Percentiles rank a stretch among this genome's conserved stretches.
Conservation (phyloP, 306 rosid genomes). For the Medicago lupulina region DNA sequence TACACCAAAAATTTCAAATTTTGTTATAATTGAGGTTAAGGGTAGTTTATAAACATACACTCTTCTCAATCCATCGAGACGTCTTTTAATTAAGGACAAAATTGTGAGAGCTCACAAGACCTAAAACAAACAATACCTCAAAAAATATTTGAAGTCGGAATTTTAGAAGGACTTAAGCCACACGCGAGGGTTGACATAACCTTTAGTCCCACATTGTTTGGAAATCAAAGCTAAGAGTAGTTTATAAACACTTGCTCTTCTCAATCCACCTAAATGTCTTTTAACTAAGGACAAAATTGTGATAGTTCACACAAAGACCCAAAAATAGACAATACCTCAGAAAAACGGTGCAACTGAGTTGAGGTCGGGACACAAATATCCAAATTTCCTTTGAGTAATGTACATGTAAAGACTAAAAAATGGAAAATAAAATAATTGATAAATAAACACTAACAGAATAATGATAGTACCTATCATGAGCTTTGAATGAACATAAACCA, state of each 20-base stretch:
- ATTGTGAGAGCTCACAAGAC: no score
- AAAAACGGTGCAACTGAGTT: neutral
- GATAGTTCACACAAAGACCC: neutral
- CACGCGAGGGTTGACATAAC: neutral
- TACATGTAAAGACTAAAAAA: neutral
- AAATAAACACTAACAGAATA: slow-evolving; percentile 4
- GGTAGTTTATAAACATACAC: no score
- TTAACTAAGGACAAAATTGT: no score
- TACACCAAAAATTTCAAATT: no score
- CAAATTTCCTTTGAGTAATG: neutral
- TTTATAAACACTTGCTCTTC: neutral
- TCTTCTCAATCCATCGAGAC: neutral
- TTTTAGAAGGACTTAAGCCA: neutral
- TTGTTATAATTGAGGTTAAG: neutral
- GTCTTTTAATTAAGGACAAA: neutral
- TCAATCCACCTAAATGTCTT: no score
- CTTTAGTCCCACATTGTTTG: no score
- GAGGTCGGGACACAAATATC: no score
- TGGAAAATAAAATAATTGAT: slow-evolving; percentile 17
- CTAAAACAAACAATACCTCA: no score
- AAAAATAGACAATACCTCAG: no score
- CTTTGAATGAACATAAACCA: slow-evolving; percentile 95
- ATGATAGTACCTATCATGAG: slow-evolving; percentile 92
- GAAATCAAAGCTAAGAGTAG: no score
- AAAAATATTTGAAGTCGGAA: neutral